Base-by-base conservation (phyloP, 768 basidiomycete genomes). In the Leucocoprinus birnbaumii region DNA sequence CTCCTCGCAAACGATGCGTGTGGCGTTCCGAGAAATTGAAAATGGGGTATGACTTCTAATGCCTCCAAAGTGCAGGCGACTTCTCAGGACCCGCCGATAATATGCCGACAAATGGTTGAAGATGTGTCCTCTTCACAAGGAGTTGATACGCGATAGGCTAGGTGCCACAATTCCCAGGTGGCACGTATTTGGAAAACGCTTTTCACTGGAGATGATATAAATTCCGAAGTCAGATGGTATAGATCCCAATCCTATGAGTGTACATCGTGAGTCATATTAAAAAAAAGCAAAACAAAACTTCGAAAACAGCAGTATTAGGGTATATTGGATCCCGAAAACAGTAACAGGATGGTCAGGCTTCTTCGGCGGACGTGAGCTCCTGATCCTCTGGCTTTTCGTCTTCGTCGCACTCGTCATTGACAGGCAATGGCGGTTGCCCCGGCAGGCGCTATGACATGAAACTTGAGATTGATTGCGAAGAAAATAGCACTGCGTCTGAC, bases 401-500 rank as follows among this genome's bases (percentile, higher is more conserved):
- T 19, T 61, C 64, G 8, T 59, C 63, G 25, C 60, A 64, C 7
- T 60, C 56, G 1, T 55, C 61, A 19, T 66, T 70, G 18, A 73
- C 64, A 16, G 76, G 74, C 19, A 86, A 65, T 18, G 80, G 74
- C 19, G 82, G 75, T 62, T 88, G 86, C 21, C 71, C 75, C 11
- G 77, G 71, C 19, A 88, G 61, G 34, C 85, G 79, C 85, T 86
- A 55, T 24, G 59, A 22, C 6, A 44, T 27, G 19, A 52, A 3
- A 27, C 2, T 35, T 35, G 21, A 34, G 9, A 16, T 9, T 38
- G 3, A n/a, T 11, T 21, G 16, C 35, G 44, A 25, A 8, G 1
- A 63, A 77, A 56, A 50, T 7, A 5, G 16, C 13, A 11, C 11
- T 5, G 31, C 5, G 16, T 10, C 38, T 38, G n/a, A 91, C 91